Evolutionary conservation across 2,329 filamentous ascomycete genomes (phyloP), one percentile per base, ranked within the genome.

Genomic region (Xylaria sp.): DNA sequence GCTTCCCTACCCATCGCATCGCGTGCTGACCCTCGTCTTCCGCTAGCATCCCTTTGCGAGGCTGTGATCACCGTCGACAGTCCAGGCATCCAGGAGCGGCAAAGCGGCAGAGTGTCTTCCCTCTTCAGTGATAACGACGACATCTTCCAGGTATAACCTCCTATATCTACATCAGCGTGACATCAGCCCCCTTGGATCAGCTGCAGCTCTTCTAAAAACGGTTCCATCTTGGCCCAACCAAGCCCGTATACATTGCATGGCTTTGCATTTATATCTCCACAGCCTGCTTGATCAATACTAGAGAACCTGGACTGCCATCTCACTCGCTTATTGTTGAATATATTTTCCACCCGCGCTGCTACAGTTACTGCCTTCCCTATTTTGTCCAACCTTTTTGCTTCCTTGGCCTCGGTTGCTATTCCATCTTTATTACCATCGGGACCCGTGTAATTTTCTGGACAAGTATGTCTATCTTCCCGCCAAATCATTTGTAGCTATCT

Each of bases 261-360:
- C 65, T 39, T 56, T 31, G 51, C 49, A 51, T 29, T 57, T 45
- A 56, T 56, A 47, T 63, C 57, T 55, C 59, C 62, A 67, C 69
- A 66, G 64, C 63, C 57, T 64, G 67, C 66, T 60, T 65, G 22
- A 51, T 22, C 59, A 42, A 45, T 45, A 61, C 55, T 66, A 65
- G 44, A 57, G 47, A 29, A 20, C 10, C 58, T n/a, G n/a, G n/a
- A n/a, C 45, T 61, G 11, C 36, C 7, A 29, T 55, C 53, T 55
- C 15, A 33, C 51, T 61, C 60, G 61, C 63, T 63, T 66, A 55
- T 53, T 62, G 58, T 29, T 45, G 31, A 63, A 51, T 63, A 64
- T 66, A 56, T 62, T 59, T 54, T 45, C 53, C 27, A 55, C 45
- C 60, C 22, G 39, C 58, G 49, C 36, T 67, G 42, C 53, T 68